phyloP scores from a whole-genome alignment of 495 filamentous ascomycete species.

The Neurospora intermedia region DNA sequence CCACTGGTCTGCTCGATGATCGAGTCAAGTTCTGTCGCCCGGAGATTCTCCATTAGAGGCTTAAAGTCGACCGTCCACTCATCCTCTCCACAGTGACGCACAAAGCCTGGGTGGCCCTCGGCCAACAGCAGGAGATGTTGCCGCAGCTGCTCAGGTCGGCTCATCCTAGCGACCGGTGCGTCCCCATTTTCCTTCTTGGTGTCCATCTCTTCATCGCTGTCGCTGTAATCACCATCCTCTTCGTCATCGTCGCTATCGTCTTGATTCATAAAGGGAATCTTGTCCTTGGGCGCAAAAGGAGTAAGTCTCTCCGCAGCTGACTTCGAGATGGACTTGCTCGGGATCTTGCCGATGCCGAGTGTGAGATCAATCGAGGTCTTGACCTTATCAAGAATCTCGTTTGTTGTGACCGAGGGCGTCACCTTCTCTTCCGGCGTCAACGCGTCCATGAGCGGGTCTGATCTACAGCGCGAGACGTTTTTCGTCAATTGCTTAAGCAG shows the following conservation, averaged over 20 bases:
- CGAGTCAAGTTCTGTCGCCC: constrained; percentile 64
- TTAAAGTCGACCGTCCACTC: constrained; percentile 76
- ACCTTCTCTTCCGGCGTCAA: constrained; percentile 38
- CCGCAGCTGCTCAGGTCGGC: constrained; percentile 51
- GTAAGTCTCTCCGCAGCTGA: constrained; percentile 31
- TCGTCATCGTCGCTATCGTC: constrained; percentile 31
- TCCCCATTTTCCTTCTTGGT: constrained; percentile 25
- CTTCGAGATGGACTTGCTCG: constrained; percentile 28
- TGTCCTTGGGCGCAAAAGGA: constrained; percentile 29
- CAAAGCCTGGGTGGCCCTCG: constrained; percentile 59
- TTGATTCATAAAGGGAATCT: constrained; percentile 23
- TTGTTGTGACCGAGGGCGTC: constrained; percentile 29
- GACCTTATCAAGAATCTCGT: constrained; percentile 34
- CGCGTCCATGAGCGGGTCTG: constrained; percentile 40
- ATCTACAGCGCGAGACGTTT: constrained; percentile 53
- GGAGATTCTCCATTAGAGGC: constrained; percentile 53
- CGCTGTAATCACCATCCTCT: constrained; percentile 29
- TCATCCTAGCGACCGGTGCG: constrained; percentile 22
- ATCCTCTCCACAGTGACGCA: constrained; percentile 49
- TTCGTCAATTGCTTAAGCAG: constrained; percentile 61
- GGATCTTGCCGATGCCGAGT: constrained; percentile 37
- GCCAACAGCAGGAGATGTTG: constrained; percentile 66
- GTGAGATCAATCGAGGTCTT: constrained; percentile 29
- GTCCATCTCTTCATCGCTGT: constrained; percentile 25
- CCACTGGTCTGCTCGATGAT: constrained; percentile 67